Evolutionary conservation across 2,329 filamentous ascomycete species (phyloP), one percentile per base, ranked within the genome.

Genomic region (Pseudocercospora fijiensis): DNA sequence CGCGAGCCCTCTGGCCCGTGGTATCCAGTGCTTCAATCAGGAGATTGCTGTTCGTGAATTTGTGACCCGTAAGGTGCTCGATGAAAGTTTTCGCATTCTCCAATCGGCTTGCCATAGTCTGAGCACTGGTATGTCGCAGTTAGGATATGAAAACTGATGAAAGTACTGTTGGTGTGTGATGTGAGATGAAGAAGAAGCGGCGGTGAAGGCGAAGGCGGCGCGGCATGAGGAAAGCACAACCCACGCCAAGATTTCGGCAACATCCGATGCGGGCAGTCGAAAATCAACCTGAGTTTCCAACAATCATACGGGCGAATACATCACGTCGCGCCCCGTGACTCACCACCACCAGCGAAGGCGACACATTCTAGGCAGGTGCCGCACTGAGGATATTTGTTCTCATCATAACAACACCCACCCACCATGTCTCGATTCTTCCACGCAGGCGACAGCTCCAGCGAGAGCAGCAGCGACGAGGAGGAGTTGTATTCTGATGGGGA

Each of bases 401-500:
- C 16, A 18, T 18, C 18, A 52, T 22, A 47, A 65, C 63, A 47
- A 61, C 24, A 41, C 33, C 33, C 62, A 41, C 22, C 59, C 62
- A 67, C 47, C 62, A 69, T 67, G 65, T 98, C 95, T 86, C 90
- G 92, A 83, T 99, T 98, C 82, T 98, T 98, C 86, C 90, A 92
- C 80, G 90, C 90, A 79, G 90, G 89, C 83, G 93, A 96, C 81
- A 97, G 93, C 87, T 96, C 94, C 76, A 91, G 88, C 84, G 93
- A 97, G 81, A 93, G 91, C 85, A 96, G 92, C 69, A 87, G 85
- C 75, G 94, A 97, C 74, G 94, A 98, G 84, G 93, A 98, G 83
- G 90, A 93, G 81, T 89, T 96, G 81, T 96, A 96, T 87, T 87
- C 85, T 72, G 89, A 89, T 73, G 88, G 88, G 79, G 90, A 91